These are phyloP conservation scores for Chlorella variabilis DNA, from an alignment of 163 green algal species.

Conservation along the genomic window DNA sequence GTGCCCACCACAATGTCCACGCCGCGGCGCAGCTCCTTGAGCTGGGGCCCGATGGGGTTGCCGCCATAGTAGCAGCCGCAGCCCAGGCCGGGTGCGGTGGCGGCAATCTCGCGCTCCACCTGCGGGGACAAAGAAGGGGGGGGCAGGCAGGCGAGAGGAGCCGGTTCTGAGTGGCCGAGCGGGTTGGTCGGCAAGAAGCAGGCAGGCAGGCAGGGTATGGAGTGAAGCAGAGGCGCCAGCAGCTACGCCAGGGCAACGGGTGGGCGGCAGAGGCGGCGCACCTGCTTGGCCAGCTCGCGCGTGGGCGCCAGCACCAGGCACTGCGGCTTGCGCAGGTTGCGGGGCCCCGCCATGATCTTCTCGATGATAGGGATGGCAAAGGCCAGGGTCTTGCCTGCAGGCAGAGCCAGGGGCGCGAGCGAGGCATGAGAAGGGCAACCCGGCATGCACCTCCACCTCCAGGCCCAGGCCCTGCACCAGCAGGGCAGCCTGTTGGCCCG, in stretches of 20 bases:
- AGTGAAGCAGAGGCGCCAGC: too few relatives aligned
- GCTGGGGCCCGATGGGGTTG: slow-evolving; percentile 60
- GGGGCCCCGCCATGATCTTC: slow-evolving; percentile 65
- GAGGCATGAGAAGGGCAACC: too few relatives aligned
- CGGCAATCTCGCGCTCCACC: slow-evolving; percentile 88
- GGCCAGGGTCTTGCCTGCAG: slow-evolving; percentile 92
- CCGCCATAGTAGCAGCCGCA: slow-evolving; percentile 58
- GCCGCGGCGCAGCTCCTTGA: slow-evolving; percentile 44
- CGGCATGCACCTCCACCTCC: too few relatives aligned
- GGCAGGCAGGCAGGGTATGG: too few relatives aligned
- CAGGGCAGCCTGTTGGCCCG: too few relatives aligned
- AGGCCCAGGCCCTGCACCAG: too few relatives aligned
- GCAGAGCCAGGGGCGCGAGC: not conserved
- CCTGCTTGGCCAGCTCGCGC: slow-evolving; percentile 97
- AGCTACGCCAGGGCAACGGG: too few relatives aligned
- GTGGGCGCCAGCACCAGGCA: slow-evolving; percentile 95
- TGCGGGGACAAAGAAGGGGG: slow-evolving; percentile 4
- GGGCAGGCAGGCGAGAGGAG: not conserved
- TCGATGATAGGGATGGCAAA: slow-evolving; percentile 98
- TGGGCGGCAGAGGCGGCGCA: slow-evolving; percentile 28
- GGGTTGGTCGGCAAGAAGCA: too few relatives aligned
- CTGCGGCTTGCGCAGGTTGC: slow-evolving; percentile 62
- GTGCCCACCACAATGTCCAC: slow-evolving; percentile 97
- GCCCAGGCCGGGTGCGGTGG: slow-evolving; percentile 62
- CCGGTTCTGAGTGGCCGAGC: too few relatives aligned